Percentiles rank a stretch among this genome's conserved stretches.
phyloP scores from a whole-genome alignment of 345 rosid genomes.

The Trapa bicornis region DNA sequence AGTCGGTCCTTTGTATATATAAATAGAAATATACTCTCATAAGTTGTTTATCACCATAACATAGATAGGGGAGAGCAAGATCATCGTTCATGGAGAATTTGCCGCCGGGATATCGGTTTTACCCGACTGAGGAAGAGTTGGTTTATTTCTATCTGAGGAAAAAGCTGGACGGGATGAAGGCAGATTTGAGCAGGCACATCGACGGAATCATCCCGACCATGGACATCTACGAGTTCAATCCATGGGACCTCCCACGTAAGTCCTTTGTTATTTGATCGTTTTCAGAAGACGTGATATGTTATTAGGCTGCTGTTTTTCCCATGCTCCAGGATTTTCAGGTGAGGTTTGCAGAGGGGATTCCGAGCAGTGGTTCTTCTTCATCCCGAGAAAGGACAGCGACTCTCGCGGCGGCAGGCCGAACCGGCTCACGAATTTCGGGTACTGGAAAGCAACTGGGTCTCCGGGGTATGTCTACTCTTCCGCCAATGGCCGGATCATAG shows the following conservation, averaged over 20 bases:
- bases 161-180: slow-evolving; percentile 23
- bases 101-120: slow-evolving; percentile 47
- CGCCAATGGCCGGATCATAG: slow-evolving; percentile 15
- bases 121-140: slow-evolving; percentile 49
- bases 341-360: slow-evolving; percentile 21
- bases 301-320: too few species aligned
- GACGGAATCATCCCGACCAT: slow-evolving; percentile 41
- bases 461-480: slow-evolving; percentile 24
- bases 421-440: slow-evolving; percentile 26
- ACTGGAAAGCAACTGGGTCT: slow-evolving; percentile 41
- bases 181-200: slow-evolving; percentile 23
- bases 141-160: slow-evolving; percentile 30
- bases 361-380: slow-evolving; percentile 43
- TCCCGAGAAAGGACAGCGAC: slow-evolving; percentile 29
- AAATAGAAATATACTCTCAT: too few species aligned
- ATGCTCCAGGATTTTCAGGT: slow-evolving; percentile 17
- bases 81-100: slow-evolving; percentile 11
- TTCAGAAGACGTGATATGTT: too few species aligned
- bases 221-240: slow-evolving; percentile 30
- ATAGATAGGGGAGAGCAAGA: not conserved
- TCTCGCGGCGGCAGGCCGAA: slow-evolving; percentile 29
- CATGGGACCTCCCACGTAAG: slow-evolving; percentile 39
- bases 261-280: too few species aligned
- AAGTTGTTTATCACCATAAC: not conserved
- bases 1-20: too few species aligned